Evolutionary conservation across 495 filamentous ascomycete species (phyloP), one percentile per base, ranked within the genome.

Genomic region (Penicillium chermesinum): DNA sequence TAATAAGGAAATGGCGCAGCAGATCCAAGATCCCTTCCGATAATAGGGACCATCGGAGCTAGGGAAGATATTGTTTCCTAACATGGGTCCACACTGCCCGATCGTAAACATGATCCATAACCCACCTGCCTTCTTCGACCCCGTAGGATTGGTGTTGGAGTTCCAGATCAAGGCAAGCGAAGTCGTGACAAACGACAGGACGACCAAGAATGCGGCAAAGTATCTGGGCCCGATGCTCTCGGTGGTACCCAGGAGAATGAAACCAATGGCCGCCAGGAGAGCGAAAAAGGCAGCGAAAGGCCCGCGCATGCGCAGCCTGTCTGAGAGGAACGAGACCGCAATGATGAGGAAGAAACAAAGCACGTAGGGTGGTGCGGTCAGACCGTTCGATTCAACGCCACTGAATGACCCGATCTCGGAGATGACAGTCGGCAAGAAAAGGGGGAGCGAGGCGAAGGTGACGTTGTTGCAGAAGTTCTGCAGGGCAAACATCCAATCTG

Each of bases 61-160:
- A 3, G 81, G 79, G 54, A 82, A 86, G 12, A 83, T 39, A 17
- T 79, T 69, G 13, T 78, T 82, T 0, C 82, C 83, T 13, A 86
- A 59, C 1, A 85, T 52, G 3, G 83, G 82, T 2, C 50, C 50
- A 17, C 50, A 53, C 20, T 53, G 50, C 5, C 50, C 50, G 14
- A 53, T n/a, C n/a, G 46, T 53, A 18, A 48, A 34, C n/a, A 47
- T 49, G 30, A 53, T 53, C 38, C 44, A 48, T 14, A 53, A 46
- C 19, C 48, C 48, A 38, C 48, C 48, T 7, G 48, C 48, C n/a
- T 44, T 38, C 41, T 50, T 50, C 7, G 48, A 50, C 15, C 48
- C 43, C 3, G 32, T 50, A 2, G 48, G 38, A 21, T 50, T 50
- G 4, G 48, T 50, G 19, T 46, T 46, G 10, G 48, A 42, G 13